Base-by-base conservation (phyloP, 2,329 filamentous ascomycete species). In the Colletotrichum sansevieriae region DNA sequence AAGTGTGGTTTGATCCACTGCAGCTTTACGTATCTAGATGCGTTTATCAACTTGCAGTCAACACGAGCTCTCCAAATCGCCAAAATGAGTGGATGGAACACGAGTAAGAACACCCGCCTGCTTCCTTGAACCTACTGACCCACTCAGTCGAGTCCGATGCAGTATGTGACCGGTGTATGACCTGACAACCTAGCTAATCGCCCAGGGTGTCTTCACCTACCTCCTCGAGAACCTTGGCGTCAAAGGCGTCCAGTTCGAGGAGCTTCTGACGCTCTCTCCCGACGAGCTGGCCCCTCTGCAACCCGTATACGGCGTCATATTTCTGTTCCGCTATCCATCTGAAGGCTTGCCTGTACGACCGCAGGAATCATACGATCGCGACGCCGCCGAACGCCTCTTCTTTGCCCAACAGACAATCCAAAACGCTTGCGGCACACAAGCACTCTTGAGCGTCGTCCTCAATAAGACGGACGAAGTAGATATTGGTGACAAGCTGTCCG, bases 331-430 rank as follows among this genome's bases (percentile, higher is more conserved):
- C 83, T 99, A 93, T 82, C 93, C 89, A 58, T 94, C 90, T 70
- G 90, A 92, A 77, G 96, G 96, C 70, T 54, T 72, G 18, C 70
- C 70, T 4, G 51, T 65, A 47, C 64, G 70, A 35, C 54, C 69
- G n/a, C 63, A 65, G 22, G 69, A 71, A 39, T 85, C 83, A 39
- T 97, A 93, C 79, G 94, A 98, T 82, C 84, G 89, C 73, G 85
- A 84, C 15, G 93, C 94, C 13, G 84, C 92, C 18, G 90, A 94
- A 71, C 85, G 87, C 70, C 86, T 97, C 75, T 99, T 97, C 86
- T 99, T 99, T 81, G 96, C 96, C 4, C 90, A 91, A 35, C 96
- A 99, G 83, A 98, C 95, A 4, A 99, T 99, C 78, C 95, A 98
- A 81, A 99, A 99, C 81, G 96, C 96, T 8, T 99, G 96, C 82